A percentile compares a stretch with the other conserved stretches of the same genome.
These are phyloP conservation scores for Nicotiana paniculata DNA, from an alignment of 257 asterid species.

Conservation along the genomic window DNA sequence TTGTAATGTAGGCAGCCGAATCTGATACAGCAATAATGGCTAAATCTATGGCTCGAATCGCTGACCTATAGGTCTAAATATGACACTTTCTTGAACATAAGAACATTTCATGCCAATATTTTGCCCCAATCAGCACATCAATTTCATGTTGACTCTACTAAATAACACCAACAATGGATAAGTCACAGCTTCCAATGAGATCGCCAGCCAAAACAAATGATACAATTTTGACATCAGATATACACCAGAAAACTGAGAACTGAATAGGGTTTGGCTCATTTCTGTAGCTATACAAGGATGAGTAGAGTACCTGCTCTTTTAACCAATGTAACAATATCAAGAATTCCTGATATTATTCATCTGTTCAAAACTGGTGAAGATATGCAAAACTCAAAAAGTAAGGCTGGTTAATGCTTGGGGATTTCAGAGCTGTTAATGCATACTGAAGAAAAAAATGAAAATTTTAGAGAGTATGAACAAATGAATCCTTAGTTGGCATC, in stretches of 20 bases:
- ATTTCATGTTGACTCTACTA: background rate
- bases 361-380: background rate
- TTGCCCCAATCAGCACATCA: background rate
- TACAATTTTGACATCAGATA: background rate
- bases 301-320: background rate
- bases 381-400: background rate
- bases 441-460: background rate
- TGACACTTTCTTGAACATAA: background rate
- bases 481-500: conserved; percentile 27
- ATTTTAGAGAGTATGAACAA: background rate
- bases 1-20: too few species aligned
- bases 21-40: too few species aligned
- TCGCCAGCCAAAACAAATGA: background rate
- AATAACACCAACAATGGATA: background rate
- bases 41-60: too few species aligned
- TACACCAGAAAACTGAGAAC: background rate
- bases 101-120: background rate
- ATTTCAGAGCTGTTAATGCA: background rate
- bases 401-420: background rate
- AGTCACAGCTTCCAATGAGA: background rate
- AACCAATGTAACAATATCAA: background rate
- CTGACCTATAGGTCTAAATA: background rate
- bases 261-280: background rate
- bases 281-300: conserved; percentile 7
- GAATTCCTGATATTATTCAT: background rate